A percentile compares a stretch with the other conserved stretches of the same genome.
Evolutionary conservation across 1,284 basidiomycete genomes (phyloP).

Genomic region (Malassezia restricta): DNA sequence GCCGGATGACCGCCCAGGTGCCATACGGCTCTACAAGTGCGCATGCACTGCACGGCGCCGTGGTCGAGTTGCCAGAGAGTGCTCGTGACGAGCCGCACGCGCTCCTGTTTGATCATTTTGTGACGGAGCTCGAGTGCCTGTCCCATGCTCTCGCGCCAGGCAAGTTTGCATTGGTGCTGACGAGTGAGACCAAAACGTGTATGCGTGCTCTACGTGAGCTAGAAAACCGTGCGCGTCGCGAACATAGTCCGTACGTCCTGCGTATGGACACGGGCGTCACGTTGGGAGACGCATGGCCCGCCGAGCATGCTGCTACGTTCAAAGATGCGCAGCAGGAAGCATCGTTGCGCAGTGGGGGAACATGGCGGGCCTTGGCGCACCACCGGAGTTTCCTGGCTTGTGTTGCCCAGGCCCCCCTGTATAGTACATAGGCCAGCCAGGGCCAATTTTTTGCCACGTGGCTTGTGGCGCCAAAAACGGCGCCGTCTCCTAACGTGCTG

Average conservation of each 20-base stretch:
- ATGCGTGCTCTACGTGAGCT: conserved; percentile 11
- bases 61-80: conserved; percentile 8
- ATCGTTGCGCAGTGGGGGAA: background rate
- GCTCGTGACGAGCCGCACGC: conserved; percentile 7
- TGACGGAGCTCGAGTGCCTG: background rate
- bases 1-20: background rate
- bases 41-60: background rate
- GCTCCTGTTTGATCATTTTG: conserved; percentile 6
- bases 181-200: conserved; percentile 4
- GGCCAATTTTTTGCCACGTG: too few species aligned
- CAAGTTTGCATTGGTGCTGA: conserved; percentile 8
- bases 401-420: conserved; percentile 4
- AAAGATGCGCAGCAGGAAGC: conserved; percentile 3
- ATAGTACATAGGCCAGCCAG: background rate
- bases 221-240: conserved; percentile 7
- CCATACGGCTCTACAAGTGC: background rate
- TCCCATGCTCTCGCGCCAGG: background rate
- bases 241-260: background rate
- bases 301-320: background rate
- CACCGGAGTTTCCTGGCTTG: conserved; percentile 4
- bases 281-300: background rate
- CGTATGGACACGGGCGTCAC: background rate
- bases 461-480: too few species aligned
- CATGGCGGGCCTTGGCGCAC: conserved; percentile 6
- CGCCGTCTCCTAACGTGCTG: too few species aligned